phyloP scores from a whole-genome alignment of 1,284 basidiomycete genomes.

The Ceratobasidium sp. region DNA sequence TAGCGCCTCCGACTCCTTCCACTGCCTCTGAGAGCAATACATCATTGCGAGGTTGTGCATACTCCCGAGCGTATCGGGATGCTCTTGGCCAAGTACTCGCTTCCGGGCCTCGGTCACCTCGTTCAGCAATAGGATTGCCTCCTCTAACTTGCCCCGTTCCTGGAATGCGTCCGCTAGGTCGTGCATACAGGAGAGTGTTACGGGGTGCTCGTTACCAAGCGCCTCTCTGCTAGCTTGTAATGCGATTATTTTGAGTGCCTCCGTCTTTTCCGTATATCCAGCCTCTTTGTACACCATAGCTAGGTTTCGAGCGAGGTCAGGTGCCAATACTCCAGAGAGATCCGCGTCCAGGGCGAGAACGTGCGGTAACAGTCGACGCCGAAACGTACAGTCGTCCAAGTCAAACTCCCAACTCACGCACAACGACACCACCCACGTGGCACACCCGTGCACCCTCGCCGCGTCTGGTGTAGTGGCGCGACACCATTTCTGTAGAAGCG shows the following conservation, averaged over 20 bases:
- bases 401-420: neutral
- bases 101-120: slow-evolving; percentile 3
- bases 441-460: too few species aligned
- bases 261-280: neutral
- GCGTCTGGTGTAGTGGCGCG: neutral
- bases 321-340: neutral
- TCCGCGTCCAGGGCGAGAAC: neutral
- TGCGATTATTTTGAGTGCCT: neutral
- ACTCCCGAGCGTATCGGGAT: neutral
- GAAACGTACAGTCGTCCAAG: neutral
- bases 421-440: too few species aligned
- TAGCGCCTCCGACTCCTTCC: neutral
- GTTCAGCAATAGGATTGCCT: slow-evolving; percentile 8
- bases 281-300: neutral
- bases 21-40: slow-evolving; percentile 5
- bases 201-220: neutral
- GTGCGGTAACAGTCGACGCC: neutral
- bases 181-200: neutral
- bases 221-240: neutral
- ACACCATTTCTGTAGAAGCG: neutral
- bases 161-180: neutral
- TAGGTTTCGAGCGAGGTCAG: neutral
- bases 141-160: slow-evolving; percentile 5
- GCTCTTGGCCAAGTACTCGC: neutral
- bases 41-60: slow-evolving; percentile 4